Conservation (phyloP, 257 asterid species). For the Solanum pennellii region DNA sequence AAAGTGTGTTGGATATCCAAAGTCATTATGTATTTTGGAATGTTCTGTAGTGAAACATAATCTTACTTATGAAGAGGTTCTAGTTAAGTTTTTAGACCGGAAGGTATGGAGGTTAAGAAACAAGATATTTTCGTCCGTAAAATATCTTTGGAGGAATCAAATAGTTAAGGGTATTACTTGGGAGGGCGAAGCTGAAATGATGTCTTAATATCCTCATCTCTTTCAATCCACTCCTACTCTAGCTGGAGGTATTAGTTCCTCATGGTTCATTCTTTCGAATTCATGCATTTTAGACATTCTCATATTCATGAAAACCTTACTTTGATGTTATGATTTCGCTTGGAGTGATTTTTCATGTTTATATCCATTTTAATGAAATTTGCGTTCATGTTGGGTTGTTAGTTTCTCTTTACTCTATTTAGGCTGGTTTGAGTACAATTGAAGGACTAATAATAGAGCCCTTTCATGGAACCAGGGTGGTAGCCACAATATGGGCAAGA, state of each 20-base stretch:
- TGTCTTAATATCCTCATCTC: fast-evolving
- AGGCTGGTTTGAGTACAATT: too few species aligned
- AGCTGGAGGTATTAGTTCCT: not conserved
- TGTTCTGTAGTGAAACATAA: not conserved
- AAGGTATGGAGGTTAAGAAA: not conserved
- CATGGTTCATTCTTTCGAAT: not conserved
- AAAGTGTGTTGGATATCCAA: not conserved
- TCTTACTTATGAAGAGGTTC: not conserved
- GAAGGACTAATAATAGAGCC: too few species aligned
- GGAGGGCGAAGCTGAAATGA: not conserved
- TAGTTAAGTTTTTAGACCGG: not conserved
- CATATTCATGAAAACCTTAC: too few species aligned
- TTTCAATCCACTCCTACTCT: not conserved
- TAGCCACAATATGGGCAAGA: too few species aligned
- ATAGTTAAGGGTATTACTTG: not conserved
- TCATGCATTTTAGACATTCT: too few species aligned
- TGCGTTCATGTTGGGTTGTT: too few species aligned
- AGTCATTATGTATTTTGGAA: not conserved
- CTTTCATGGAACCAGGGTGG: too few species aligned
- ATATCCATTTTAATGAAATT: too few species aligned
- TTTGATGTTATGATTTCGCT: too few species aligned
- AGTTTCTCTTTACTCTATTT: too few species aligned
- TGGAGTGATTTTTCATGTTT: too few species aligned
- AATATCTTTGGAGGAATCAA: not conserved
- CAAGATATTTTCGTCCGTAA: fast-evolving